A percentile compares a stretch with the other conserved stretches of the same genome.
Conservation (phyloP, 257 asterid species). For the Jacaranda mimosifolia region DNA sequence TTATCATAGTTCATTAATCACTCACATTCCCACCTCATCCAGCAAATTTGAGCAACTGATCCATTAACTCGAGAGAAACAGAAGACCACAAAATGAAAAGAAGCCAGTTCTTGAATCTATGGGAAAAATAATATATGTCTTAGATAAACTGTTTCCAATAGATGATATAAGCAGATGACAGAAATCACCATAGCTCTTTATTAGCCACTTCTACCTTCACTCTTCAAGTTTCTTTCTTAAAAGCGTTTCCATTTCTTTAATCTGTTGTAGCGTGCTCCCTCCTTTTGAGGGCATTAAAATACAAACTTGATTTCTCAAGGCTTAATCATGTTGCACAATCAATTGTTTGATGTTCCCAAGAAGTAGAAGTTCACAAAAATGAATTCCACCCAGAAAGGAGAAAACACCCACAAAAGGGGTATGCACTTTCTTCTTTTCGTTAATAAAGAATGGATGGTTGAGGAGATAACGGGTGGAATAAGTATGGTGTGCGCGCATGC, state of each 20-base stretch:
- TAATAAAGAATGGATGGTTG: background rate
- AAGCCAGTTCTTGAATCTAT: background rate
- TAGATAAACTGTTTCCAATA: background rate
- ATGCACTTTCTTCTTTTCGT: background rate
- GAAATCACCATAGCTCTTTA: background rate
- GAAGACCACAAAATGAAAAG: background rate
- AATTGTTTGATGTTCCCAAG: background rate
- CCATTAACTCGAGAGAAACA: background rate
- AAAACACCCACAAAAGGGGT: too few species aligned
- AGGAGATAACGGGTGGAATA: background rate
- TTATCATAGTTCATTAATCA: background rate
- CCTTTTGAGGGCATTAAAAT: background rate
- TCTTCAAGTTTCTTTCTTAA: background rate
- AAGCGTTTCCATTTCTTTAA: background rate
- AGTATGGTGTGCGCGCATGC: background rate
- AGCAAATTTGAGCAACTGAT: background rate
- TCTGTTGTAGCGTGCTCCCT: background rate
- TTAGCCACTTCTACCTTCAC: background rate
- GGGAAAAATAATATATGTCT: background rate
- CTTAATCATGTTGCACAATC: background rate
- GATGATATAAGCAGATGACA: slow-evolving; percentile 7
- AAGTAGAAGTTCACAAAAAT: background rate
- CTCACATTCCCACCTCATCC: background rate
- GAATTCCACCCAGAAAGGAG: background rate
- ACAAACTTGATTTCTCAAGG: slow-evolving; percentile 19